Base-by-base conservation (phyloP, 352 stramenopile species). In the Pythium scleroteichum region DNA sequence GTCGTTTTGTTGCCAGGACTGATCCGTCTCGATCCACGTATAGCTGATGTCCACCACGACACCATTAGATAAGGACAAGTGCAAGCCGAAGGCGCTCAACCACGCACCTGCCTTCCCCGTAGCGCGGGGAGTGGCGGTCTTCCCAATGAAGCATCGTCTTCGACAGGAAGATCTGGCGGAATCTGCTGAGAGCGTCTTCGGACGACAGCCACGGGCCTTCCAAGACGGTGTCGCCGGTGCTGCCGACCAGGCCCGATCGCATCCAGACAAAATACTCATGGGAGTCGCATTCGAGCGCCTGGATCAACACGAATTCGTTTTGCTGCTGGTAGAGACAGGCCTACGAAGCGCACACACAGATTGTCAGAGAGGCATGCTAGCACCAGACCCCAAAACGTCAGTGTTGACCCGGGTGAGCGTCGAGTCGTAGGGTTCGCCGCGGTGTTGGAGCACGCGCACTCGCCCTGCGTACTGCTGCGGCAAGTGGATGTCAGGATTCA, bases 11-110 rank as follows among this genome's bases (percentile, higher is more conserved):
- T 75, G 5, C 76, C 72, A 48, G 62, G 71, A 83, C 59, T 87
- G 79, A 35, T 86, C 67, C 12, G 84, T 68, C 45, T 90, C 78
- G 42, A 90, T 87, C 74, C 77, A 90, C 53, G 75, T 87, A 68
- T 78, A 90, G 50, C 81, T 90, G 44, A 41, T 23, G 12, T 24
- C 7, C 26, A 7, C 16, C 44, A 57, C 19, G 29, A 35, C 5
- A 35, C 10, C 29, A 10, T 35, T 35, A 35, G 29, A 35, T 35
- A 10, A 5, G 29, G 29, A 5, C 10, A 10, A 35, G 5, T 35
- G 10, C 10, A 10, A 35, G 10, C 29, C 29, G 5, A 35, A 35
- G 29, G 10, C 5, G 5, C 29, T 35, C 29, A 35, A 35, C 29
- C 29, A 35, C 29, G 19, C 16, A 80, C 72, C 69, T 64, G 53